Percentiles rank a stretch among this genome's conserved stretches.
phyloP scores from a whole-genome alignment of 108 stramenopile species.

The Nitzschia inconspicua region DNA sequence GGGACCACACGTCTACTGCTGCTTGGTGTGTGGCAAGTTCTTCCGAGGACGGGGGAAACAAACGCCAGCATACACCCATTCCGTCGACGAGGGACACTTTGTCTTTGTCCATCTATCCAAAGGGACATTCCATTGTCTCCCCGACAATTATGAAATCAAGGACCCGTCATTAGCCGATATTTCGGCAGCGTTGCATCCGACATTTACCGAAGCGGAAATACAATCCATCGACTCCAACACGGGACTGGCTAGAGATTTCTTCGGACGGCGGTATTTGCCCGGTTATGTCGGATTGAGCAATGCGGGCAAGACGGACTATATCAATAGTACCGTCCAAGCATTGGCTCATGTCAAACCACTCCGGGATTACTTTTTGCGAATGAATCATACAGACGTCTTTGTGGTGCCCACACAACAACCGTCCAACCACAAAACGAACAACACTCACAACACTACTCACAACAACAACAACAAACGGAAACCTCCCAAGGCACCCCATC shows the following conservation, averaged over 20 bases:
- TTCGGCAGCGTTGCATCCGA: slow-evolving; percentile 76
- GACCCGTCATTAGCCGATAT: slow-evolving; percentile 87
- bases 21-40: slow-evolving; percentile 98
- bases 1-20: slow-evolving; percentile 93
- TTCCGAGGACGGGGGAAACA: slow-evolving; percentile 89
- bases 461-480: slow-evolving; percentile 24
- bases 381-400: slow-evolving; percentile 14
- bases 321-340: slow-evolving; percentile 90
- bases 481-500: slow-evolving; percentile 25
- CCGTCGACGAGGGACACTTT: slow-evolving; percentile 87
- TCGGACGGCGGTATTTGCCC: slow-evolving; percentile 90
- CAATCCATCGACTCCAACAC: slow-evolving; percentile 67
- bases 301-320: slow-evolving; percentile 89
- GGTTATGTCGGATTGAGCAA: slow-evolving; percentile 97
- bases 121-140: slow-evolving; percentile 90
- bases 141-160: slow-evolving; percentile 95
- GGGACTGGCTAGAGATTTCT: slow-evolving; percentile 83
- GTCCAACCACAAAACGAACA: slow-evolving; percentile 8
- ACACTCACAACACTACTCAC: background rate
- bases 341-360: slow-evolving; percentile 90
- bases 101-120: slow-evolving; percentile 88
- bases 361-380: slow-evolving; percentile 88
- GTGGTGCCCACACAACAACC: background rate
- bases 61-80: slow-evolving; percentile 96
- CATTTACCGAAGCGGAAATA: slow-evolving; percentile 69